phyloP scores from a whole-genome alignment of 2,329 filamentous ascomycete species.

The Rhynchosporium secalis region DNA sequence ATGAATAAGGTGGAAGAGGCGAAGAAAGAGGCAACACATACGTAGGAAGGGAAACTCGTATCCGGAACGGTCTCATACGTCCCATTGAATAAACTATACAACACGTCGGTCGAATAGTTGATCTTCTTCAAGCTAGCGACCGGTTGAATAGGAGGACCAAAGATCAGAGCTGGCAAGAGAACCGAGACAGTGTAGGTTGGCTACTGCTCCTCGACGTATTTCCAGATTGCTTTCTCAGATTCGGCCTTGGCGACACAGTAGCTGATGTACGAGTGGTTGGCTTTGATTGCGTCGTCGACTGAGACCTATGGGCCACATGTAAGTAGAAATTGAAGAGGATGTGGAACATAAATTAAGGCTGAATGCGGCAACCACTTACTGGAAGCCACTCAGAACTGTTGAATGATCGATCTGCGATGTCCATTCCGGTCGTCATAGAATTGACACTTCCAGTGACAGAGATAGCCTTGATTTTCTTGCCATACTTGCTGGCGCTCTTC shows the following conservation, averaged over 20 bases:
- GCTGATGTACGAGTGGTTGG: constrained; percentile 33
- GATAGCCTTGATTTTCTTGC: constrained; percentile 37
- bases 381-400: constrained; percentile 34
- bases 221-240: constrained; percentile 38
- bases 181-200: constrained; percentile 34
- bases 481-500: constrained; percentile 34
- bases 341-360: too few species aligned
- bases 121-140: constrained; percentile 32
- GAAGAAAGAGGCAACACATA: constrained; percentile 3
- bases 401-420: constrained; percentile 31
- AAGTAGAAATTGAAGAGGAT: background rate
- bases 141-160: constrained; percentile 37
- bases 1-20: background rate
- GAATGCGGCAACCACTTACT: constrained; percentile 11
- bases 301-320: constrained; percentile 24
- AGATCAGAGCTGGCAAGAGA: constrained; percentile 36
- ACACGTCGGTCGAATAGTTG: constrained; percentile 33
- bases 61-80: constrained; percentile 30
- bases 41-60: constrained; percentile 31
- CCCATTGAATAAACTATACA: constrained; percentile 37
- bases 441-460: constrained; percentile 38
- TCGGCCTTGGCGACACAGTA: constrained; percentile 39
- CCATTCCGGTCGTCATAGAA: constrained; percentile 36
- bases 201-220: constrained; percentile 32
- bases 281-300: constrained; percentile 30